Evolutionary conservation across 306 rosid species (phyloP), one percentile per base, ranked within the genome.

Genomic region (Chamaecrista fasciculata): DNA sequence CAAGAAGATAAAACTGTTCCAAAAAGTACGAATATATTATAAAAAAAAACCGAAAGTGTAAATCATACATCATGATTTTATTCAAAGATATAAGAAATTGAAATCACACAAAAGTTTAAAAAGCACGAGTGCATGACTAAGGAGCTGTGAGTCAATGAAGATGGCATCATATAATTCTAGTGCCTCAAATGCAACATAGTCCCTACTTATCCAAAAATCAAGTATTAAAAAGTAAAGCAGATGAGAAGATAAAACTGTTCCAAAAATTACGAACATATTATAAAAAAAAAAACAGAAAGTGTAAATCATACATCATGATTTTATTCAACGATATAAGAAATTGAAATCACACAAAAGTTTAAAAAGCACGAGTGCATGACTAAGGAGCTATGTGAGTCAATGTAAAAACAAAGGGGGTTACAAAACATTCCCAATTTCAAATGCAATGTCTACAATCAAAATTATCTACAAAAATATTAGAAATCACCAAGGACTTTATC

Each of bases 401-500:
- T 33, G 29, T 2, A 65, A 8, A 33, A 24, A 26, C 63, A 25
- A 65, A 63, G 19, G n/a, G 23, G 52, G 18, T 63, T 46, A 59
- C 34, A 58, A 21, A 9, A 31, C 2, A 31, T 29, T 43, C 26
- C 48, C 39, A 46, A n/a, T 26, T 28, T 44, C 56, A 44, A 6
- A 42, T 8, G n/a, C 36, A 4, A 19, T 24, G 24, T 43, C 25
- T 46, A 3, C 16, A 25, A 37, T 48, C 64, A 69, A 79, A 69
- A 24, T 4, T 59, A 47, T 16, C 49, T 42, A 56, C 73, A 33
- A 43, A 7, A 37, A 29, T 12, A 40, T 26, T 46, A 50, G 56
- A 77, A 62, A 43, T 40, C 21, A 76, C 70, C 49, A 53, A 48
- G 25, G 53, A 44, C 11, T 5, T 68, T 19, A 25, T 57, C 48